phyloP scores from a whole-genome alignment of 192 early-diverging fungal genomes.

The Haplosporangium gracile region DNA sequence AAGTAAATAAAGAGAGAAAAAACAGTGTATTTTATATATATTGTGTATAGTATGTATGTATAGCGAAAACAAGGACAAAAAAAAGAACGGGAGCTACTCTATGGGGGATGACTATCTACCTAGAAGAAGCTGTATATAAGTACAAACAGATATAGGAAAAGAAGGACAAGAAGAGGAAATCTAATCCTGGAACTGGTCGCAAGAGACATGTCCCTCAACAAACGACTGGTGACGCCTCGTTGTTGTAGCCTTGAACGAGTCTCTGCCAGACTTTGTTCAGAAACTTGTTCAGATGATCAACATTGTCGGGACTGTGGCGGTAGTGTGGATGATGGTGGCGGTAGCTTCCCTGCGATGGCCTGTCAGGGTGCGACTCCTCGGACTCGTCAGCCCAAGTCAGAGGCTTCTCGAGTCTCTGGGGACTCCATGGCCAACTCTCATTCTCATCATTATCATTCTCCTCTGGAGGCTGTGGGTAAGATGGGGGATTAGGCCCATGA shows the following conservation, averaged over 20 bases:
- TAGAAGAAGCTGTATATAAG: background rate
- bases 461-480: background rate
- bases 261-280: conserved; percentile 9
- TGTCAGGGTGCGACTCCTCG: background rate
- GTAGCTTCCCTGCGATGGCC: background rate
- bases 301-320: background rate
- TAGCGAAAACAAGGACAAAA: background rate
- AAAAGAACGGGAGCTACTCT: background rate
- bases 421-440: conserved; percentile 7
- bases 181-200: background rate
- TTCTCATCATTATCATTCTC: background rate
- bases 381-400: background rate
- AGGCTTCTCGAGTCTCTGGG: conserved; percentile 12
- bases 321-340: background rate
- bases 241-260: background rate
- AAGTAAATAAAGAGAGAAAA: background rate
- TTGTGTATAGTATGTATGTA: background rate
- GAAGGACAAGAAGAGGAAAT: too few species aligned
- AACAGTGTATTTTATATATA: background rate
- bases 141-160: background rate
- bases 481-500: background rate
- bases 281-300: background rate
- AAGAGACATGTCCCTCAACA: background rate
- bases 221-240: background rate
- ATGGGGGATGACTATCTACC: background rate